Evolutionary conservation across 345 rosid genomes (phyloP).

Genomic region (Citrus mangshanensis): DNA sequence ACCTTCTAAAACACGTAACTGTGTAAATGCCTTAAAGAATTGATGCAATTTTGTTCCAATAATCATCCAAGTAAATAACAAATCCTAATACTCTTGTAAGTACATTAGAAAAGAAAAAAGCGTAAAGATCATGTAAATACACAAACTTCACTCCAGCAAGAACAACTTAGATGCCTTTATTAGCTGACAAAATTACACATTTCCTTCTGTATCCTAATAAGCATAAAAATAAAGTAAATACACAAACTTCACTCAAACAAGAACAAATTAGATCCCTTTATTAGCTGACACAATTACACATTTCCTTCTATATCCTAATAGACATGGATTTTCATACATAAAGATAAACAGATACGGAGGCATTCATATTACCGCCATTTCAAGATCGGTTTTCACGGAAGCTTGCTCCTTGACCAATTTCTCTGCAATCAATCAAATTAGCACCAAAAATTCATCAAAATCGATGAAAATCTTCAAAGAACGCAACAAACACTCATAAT

Average conservation of each 20-base stretch:
- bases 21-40: neutral
- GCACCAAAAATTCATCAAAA: constrained; percentile 23
- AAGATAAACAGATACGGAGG: neutral
- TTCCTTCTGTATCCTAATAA: neutral
- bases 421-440: constrained; percentile 45
- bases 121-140: neutral
- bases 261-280: neutral
- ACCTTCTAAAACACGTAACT: neutral
- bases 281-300: neutral
- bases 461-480: neutral
- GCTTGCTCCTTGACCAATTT: constrained; percentile 91
- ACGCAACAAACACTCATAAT: neutral
- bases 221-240: neutral
- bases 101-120: neutral
- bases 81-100: neutral
- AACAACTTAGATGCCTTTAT: neutral
- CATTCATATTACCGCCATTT: constrained; percentile 62
- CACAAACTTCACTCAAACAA: neutral
- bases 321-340: neutral
- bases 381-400: constrained; percentile 76
- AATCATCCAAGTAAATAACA: neutral
- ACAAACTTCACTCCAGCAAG: neutral
- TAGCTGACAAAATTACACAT: neutral
- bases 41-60: neutral
- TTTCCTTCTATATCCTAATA: neutral